Evolutionary conservation across 169 alveolate species (phyloP), one percentile per base, ranked within the genome.

Genomic region (Cryptosporidium sp.): DNA sequence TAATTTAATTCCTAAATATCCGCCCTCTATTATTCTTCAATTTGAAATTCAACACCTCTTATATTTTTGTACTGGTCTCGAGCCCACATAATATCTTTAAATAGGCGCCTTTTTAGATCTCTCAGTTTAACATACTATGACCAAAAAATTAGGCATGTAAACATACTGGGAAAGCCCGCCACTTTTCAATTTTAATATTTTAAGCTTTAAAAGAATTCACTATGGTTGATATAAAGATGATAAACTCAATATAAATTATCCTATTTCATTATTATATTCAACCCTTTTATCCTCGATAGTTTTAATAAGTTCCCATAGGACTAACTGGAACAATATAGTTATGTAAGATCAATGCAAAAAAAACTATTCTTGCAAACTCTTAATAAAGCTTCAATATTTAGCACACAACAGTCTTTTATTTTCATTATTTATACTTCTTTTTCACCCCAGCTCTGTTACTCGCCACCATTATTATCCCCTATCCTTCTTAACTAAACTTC

Each of bases 31-130:
- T 26, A 12, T 56, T 21, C 16, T 4, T 48, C 2, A 14, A 9
- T 4, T 2, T n/a, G 12, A 48, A 14, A 12, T 5, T 48, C 56
- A 48, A 37, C 26, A 6, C 51, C n/a, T 26, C 53, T 31, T 65
- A 37, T 65, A 65, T 65, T 65, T 65, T 65, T 65, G 72, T 65
- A 65, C 31, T 35, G 52, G 52, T 65, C 72, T 65, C 72, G 51
- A 26, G 48, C 72, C 72, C 72, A 33, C 72, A 65, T 26, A 23
- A 26, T 26, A n/a, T 26, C 37, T 23, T 56, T 56, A 8, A n/a
- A 48, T 48, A 48, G 53, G n/a, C 67, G 67, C 67, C 67, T 23
- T 23, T 8, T 26, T 26, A 26, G 67, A 56, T 56, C 67, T 56
- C 65, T 56, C 39, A 23, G 4, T 56, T 56, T 56, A 56, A 26